phyloP scores from a whole-genome alignment of 2,329 filamentous ascomycete genomes.

The Penicillium sp. region DNA sequence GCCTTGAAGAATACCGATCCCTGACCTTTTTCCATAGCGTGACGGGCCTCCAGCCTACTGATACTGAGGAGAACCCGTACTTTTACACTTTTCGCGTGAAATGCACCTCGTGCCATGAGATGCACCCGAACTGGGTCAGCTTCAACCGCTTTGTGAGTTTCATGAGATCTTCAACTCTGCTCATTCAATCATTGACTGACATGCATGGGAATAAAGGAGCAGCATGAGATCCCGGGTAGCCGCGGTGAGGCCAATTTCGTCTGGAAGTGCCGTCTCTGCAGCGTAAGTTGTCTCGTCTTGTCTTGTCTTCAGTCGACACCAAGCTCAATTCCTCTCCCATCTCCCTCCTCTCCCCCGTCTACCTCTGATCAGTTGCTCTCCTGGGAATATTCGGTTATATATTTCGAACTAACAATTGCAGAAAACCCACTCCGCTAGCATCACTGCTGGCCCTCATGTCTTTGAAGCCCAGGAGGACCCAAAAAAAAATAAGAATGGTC shows the following conservation, averaged over 20 bases:
- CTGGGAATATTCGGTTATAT: too few relatives aligned
- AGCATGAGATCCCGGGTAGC: conserved; percentile 86
- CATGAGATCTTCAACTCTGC: neutral
- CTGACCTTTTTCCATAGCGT: conserved; percentile 58
- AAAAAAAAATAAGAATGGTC: conserved; percentile 56
- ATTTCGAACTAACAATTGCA: conserved; percentile 14
- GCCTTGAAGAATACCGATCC: neutral
- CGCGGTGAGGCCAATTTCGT: conserved; percentile 97
- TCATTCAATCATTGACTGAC: neutral
- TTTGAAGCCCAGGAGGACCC: conserved; percentile 52
- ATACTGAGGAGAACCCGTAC: conserved; percentile 79
- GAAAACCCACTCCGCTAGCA: conserved; percentile 66
- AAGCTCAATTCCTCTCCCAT: neutral
- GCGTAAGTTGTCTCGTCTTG: conserved; percentile 53
- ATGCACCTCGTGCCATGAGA: conserved; percentile 95
- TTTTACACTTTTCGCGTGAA: conserved; percentile 98
- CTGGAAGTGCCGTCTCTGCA: conserved; percentile 99
- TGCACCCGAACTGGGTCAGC: conserved; percentile 79
- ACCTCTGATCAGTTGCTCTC: too few relatives aligned
- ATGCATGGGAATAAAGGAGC: conserved; percentile 59
- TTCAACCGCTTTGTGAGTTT: conserved; percentile 80
- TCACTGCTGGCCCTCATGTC: conserved; percentile 68
- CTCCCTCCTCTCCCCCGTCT: neutral
- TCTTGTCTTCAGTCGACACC: neutral
- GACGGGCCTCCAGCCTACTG: conserved; percentile 80